Evolutionary conservation across 768 basidiomycete species (phyloP), one percentile per base, ranked within the genome.

Genomic region (Boletus eberwhitei): DNA sequence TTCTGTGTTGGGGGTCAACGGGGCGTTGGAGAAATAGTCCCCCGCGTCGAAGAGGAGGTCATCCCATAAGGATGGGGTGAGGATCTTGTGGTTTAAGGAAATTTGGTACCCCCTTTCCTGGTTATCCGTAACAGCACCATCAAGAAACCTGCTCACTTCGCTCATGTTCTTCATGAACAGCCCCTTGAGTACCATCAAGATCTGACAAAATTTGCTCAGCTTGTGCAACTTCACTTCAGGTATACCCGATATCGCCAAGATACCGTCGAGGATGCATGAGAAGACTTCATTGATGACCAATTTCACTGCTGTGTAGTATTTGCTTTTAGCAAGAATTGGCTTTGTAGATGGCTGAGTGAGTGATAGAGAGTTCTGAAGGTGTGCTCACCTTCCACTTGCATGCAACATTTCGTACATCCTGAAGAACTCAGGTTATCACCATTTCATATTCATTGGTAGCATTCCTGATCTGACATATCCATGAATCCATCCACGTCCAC

Each of bases 211-310:
- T n/a, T n/a, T n/a, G n/a, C n/a, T n/a, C n/a, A n/a, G n/a, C n/a
- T n/a, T n/a, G n/a, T n/a, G n/a, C n/a, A n/a, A n/a, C n/a, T n/a
- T n/a, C n/a, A n/a, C n/a, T n/a, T 22, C 93, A 0, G 94, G 85
- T 57, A 98, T 97, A 69, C 97, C 95, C 6, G 81, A 77, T 41
- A 97, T 74, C 1, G 82, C 82, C 35, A 95, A 74, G 21, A 97
- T 77, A 62, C 90, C 87, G 35, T 78, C 77, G 14, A 93, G 75
- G 19, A 95, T 79, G 19, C 83, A 77, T 8, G 77, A 77, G 22
- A 96, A 74, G 7, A 82, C 83, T 7, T 81, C 77, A 48, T 95
- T 85, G 6, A 86, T 81, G 13, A 93, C 70, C 26, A 78, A 71
- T 12, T 93, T 94, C 16, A 92, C 70, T 1, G 86, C 85, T 17